Percentiles rank a stretch among this genome's conserved stretches.
phyloP scores from a whole-genome alignment of 2,329 filamentous ascomycete species.

The Xylariaceae sp. region DNA sequence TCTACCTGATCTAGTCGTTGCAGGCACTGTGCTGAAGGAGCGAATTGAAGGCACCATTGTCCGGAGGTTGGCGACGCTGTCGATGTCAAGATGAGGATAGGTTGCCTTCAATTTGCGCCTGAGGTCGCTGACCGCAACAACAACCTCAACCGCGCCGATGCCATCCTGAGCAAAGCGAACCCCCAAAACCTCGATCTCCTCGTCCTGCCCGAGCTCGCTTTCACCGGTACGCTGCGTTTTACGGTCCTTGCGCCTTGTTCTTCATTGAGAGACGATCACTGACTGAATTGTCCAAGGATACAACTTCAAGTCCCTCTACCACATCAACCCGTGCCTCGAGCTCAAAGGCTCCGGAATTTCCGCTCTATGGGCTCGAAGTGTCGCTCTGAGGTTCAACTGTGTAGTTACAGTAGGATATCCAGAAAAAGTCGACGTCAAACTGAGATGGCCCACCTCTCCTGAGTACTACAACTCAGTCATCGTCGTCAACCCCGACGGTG shows the following conservation, averaged over 20 bases:
- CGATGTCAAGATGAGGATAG: slow-evolving; percentile 52
- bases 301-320: slow-evolving; percentile 68
- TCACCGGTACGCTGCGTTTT: slow-evolving; percentile 52
- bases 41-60: not conserved
- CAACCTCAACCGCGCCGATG: slow-evolving; percentile 67
- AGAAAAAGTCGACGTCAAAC: slow-evolving; percentile 57
- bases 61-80: not conserved
- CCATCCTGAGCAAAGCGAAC: slow-evolving; percentile 54
- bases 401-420: slow-evolving; percentile 72
- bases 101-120: slow-evolving; percentile 69
- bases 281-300: slow-evolving; percentile 53
- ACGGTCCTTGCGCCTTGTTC: too few relatives aligned
- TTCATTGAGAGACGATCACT: too few relatives aligned
- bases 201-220: slow-evolving; percentile 73
- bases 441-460: slow-evolving; percentile 46
- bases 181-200: slow-evolving; percentile 63
- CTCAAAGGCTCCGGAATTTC: slow-evolving; percentile 62
- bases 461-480: slow-evolving; percentile 48
- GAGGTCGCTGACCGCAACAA: slow-evolving; percentile 67
- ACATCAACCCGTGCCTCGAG: slow-evolving; percentile 70
- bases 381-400: slow-evolving; percentile 65
- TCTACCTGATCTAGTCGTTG: not conserved
- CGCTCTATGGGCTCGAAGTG: slow-evolving; percentile 68
- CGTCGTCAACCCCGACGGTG: slow-evolving; percentile 56
- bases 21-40: not conserved